phyloP scores from a whole-genome alignment of 768 basidiomycete genomes.

The Obba rivulosa region DNA sequence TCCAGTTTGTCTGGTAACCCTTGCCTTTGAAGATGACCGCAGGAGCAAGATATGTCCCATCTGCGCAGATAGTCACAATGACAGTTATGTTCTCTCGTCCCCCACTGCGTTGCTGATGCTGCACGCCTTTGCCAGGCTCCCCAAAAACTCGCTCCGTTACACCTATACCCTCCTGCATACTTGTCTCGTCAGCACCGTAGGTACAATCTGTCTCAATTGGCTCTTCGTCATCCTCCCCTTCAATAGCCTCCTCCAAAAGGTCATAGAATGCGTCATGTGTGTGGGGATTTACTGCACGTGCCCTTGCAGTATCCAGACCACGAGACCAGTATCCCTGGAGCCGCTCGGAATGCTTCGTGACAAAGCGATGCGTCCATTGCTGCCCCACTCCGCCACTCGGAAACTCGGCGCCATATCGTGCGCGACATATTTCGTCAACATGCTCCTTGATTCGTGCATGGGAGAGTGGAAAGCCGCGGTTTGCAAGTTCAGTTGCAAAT shows the following conservation, averaged over 20 bases:
- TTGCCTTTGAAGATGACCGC: constrained; percentile 37
- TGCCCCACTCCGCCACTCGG: constrained; percentile 25
- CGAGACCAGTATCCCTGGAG: constrained; percentile 27
- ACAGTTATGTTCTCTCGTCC: constrained; percentile 35
- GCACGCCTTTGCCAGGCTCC: constrained; percentile 11
- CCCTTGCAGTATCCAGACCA: constrained; percentile 30
- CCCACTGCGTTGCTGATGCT: constrained; percentile 31
- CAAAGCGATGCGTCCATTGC: constrained; percentile 30
- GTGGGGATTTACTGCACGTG: constrained; percentile 30
- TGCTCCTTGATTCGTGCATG: constrained; percentile 29
- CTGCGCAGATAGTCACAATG: constrained; percentile 37
- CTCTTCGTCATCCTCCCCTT: constrained; percentile 14
- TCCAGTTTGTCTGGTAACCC: constrained; percentile 31
- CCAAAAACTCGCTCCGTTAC: constrained; percentile 28
- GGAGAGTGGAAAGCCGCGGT: constrained; percentile 30
- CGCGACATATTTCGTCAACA: constrained; percentile 22
- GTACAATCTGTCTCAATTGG: constrained; percentile 18
- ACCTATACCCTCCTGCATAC: constrained; percentile 24
- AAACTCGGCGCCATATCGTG: constrained; percentile 2
- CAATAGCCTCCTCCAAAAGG: constrained; percentile 23
- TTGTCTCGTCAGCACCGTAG: constrained; percentile 32
- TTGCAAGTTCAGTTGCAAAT: constrained; percentile 23
- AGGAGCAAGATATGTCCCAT: constrained; percentile 33
- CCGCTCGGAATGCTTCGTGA: constrained; percentile 21
- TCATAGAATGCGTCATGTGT: constrained; percentile 31